Conservation (phyloP, 805 yeast species). For the Pichia scutulata region DNA sequence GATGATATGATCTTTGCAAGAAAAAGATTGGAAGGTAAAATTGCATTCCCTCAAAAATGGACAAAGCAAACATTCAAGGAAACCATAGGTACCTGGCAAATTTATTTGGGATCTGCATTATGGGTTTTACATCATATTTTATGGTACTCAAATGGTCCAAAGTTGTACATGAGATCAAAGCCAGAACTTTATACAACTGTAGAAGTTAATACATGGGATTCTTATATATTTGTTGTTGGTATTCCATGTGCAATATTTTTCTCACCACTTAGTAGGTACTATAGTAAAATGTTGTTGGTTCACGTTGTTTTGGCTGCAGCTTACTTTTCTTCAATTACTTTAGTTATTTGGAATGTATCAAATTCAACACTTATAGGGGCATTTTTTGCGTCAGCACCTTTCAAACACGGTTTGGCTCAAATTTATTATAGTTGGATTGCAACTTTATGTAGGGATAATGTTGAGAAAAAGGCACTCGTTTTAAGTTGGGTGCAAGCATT, state of each 20-base stretch:
- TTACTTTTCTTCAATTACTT: conserved; percentile 10
- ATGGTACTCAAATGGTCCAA: conserved; percentile 22
- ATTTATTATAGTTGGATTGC: conserved; percentile 17
- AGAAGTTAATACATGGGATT: conserved; percentile 15
- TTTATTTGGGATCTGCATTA: conserved; percentile 16
- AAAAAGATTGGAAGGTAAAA: conserved; percentile 33
- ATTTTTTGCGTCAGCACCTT: conserved; percentile 30
- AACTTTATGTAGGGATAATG: conserved; percentile 16
- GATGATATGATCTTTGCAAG: conserved; percentile 38
- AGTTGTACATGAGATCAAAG: conserved; percentile 20
- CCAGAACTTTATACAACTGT: conserved; percentile 9
- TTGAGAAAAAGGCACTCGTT: conserved; percentile 18
- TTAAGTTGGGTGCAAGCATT: conserved; percentile 13
- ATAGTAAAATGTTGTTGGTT: conserved; percentile 18
- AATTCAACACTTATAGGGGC: conserved; percentile 29
- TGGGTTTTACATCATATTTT: conserved; percentile 29
- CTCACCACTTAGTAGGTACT: conserved; percentile 34
- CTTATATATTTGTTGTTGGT: conserved; percentile 13
- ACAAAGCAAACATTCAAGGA: conserved; percentile 35
- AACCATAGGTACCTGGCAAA: conserved; percentile 37
- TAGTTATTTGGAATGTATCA: conserved; percentile 12
- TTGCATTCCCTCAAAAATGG: conserved; percentile 33
- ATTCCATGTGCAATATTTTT: conserved; percentile 20
- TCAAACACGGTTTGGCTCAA: conserved; percentile 16
- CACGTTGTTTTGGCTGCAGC: conserved; percentile 3